phyloP scores from a whole-genome alignment of 2,329 filamentous ascomycete genomes.

The Orbilia brochopaga region DNA sequence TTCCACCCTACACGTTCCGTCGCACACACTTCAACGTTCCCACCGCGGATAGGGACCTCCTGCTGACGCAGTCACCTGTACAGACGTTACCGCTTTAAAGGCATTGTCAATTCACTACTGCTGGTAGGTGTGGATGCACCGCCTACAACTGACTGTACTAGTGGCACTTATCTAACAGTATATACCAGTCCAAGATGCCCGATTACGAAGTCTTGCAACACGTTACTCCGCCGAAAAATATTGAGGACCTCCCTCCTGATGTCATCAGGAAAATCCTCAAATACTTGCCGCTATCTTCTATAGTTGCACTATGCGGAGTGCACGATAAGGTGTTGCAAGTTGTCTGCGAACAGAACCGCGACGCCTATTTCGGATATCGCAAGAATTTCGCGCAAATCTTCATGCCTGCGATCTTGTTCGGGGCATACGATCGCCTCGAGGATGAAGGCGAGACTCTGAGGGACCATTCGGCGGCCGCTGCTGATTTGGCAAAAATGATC shows the following conservation, averaged over 20 bases:
- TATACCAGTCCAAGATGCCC: constrained; percentile 18
- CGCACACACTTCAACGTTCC: too few relatives aligned
- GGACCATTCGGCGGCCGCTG: constrained; percentile 26
- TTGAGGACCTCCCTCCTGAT: constrained; percentile 12
- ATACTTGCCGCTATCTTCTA: constrained; percentile 23
- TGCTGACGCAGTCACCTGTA: not conserved
- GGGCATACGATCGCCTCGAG: constrained; percentile 13
- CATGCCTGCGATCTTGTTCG: constrained; percentile 27
- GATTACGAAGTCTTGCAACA: constrained; percentile 19
- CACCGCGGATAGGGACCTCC: too few relatives aligned
- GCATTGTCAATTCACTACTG: too few relatives aligned
- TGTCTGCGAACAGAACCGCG: constrained; percentile 29
- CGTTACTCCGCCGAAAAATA: not conserved
- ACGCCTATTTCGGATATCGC: constrained; percentile 32
- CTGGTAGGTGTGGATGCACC: too few relatives aligned
- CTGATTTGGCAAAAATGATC: constrained; percentile 23
- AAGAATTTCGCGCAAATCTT: constrained; percentile 17
- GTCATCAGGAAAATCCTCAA: constrained; percentile 20
- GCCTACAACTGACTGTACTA: too few relatives aligned
- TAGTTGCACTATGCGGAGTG: constrained; percentile 19
- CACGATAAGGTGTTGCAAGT: constrained; percentile 3
- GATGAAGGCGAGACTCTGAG: constrained; percentile 13
- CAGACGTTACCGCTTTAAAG: not conserved
- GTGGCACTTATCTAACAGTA: not conserved
- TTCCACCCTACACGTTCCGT: not conserved